Conservation (phyloP, 345 rosid genomes). For the Bruguiera gymnorhiza region DNA sequence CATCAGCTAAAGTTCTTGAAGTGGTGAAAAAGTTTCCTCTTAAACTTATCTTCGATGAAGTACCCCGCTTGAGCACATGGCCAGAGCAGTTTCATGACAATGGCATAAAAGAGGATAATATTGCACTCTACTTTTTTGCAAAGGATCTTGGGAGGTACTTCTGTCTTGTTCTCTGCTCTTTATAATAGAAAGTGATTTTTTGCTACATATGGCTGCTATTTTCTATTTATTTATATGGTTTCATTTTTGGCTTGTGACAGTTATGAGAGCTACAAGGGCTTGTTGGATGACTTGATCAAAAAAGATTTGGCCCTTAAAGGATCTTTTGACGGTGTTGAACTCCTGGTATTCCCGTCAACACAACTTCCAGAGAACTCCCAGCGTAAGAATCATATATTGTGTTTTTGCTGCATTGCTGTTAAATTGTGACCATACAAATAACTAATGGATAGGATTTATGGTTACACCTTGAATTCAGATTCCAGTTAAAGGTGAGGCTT, state of each 20-base stretch:
- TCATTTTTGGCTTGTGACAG: conserved; percentile 42
- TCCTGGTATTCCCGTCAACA: conserved; percentile 78
- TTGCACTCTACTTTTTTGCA: conserved; percentile 96
- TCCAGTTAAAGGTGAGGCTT: background rate
- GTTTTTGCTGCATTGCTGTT: background rate
- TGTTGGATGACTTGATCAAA: conserved; percentile 74
- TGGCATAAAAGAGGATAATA: conserved; percentile 77
- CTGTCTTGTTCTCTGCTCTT: background rate
- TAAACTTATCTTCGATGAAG: conserved; percentile 63
- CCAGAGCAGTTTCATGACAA: conserved; percentile 66
- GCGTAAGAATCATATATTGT: conserved; percentile 51
- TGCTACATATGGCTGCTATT: conserved; percentile 5
- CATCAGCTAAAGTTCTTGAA: conserved; percentile 33
- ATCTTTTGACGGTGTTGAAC: conserved; percentile 65
- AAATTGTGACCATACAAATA: background rate
- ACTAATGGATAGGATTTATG: background rate
- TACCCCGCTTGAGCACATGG: conserved; percentile 78
- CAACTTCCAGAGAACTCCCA: conserved; percentile 83
- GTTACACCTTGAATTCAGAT: background rate
- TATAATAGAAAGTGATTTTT: background rate
- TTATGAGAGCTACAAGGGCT: conserved; percentile 70
- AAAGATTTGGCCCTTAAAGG: conserved; percentile 86
- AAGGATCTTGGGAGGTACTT: conserved; percentile 75
- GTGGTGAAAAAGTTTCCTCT: conserved; percentile 39
- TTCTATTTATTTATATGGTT: conserved; percentile 1